Evolutionary conservation across 2,329 filamentous ascomycete genomes (phyloP).

Genomic region (Sphaerulina musiva): DNA sequence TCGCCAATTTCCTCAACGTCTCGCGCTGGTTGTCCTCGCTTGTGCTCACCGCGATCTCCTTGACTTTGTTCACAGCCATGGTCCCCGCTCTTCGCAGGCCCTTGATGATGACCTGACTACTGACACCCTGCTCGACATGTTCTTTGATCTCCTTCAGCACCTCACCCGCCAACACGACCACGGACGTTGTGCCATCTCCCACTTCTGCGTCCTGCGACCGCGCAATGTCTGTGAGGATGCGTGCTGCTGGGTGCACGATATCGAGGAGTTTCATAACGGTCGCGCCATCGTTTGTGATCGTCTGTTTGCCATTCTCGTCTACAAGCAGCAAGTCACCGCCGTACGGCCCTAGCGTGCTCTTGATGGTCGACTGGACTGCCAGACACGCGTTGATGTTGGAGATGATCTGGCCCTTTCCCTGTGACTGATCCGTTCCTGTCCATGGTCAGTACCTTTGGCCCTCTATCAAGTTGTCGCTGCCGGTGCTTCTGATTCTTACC

Average conservation of each 20-base stretch:
- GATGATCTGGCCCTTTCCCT: conserved; percentile 92
- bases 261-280: conserved; percentile 99
- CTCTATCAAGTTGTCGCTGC: not conserved
- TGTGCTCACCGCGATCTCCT: conserved; percentile 88
- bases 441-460: conserved; percentile 16
- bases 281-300: conserved; percentile 97
- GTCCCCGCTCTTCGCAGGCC: conserved; percentile 77
- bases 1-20: conserved; percentile 81
- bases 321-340: conserved; percentile 94
- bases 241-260: conserved; percentile 93
- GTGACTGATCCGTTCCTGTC: conserved; percentile 88
- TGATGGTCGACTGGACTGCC: conserved; percentile 91
- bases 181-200: conserved; percentile 93
- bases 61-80: conserved; percentile 97
- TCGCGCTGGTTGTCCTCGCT: conserved; percentile 77
- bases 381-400: conserved; percentile 98
- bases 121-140: conserved; percentile 92
- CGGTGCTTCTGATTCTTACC: conserved; percentile 47
- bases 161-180: conserved; percentile 94
- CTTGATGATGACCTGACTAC: conserved; percentile 96
- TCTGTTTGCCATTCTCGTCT: conserved; percentile 89
- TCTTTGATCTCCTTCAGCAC: conserved; percentile 96
- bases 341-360: conserved; percentile 91
- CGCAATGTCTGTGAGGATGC: conserved; percentile 96
- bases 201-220: conserved; percentile 99